A percentile compares a stretch with the other conserved stretches of the same genome.
Evolutionary conservation across 345 rosid genomes (phyloP).

Genomic region (Kernera saxatilis): DNA sequence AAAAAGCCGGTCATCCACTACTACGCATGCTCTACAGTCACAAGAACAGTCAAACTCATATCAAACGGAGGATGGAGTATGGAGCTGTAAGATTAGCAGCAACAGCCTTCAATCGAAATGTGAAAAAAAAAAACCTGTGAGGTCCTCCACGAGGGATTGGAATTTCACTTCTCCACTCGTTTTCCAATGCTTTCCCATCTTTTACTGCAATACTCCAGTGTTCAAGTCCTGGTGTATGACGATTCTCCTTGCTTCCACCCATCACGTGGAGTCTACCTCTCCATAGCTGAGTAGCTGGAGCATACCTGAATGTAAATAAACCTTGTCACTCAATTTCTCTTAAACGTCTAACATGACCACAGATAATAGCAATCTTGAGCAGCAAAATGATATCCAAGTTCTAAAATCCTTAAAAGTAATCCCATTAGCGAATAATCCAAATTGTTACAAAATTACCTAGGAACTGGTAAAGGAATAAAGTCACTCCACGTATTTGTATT

Average conservation of each 20-base stretch:
- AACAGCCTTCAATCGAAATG: background rate
- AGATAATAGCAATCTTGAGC: background rate
- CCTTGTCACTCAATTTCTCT: background rate
- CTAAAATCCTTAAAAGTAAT: too few species aligned
- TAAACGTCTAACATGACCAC: background rate
- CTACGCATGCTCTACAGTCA: slow-evolving; percentile 64
- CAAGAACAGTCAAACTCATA: slow-evolving; percentile 7
- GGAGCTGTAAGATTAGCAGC: background rate
- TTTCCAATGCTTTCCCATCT: slow-evolving; percentile 78
- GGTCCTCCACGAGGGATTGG: slow-evolving; percentile 98
- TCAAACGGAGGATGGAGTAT: background rate
- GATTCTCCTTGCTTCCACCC: slow-evolving; percentile 96
- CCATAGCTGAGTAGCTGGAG: slow-evolving; percentile 97
- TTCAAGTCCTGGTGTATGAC: slow-evolving; percentile 79
- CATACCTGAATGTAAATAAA: slow-evolving; percentile 53
- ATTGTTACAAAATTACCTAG: slow-evolving; percentile 49
- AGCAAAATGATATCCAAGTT: background rate
- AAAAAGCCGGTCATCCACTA: slow-evolving; percentile 59
- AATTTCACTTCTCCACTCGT: slow-evolving; percentile 83
- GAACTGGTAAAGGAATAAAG: slow-evolving; percentile 69
- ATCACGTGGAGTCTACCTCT: slow-evolving; percentile 98
- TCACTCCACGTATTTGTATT: slow-evolving; percentile 72
- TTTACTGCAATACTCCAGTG: slow-evolving; percentile 93
- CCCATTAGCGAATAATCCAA: background rate
- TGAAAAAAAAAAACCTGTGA: slow-evolving; percentile 54